phyloP scores from a whole-genome alignment of 768 basidiomycete species.

The Lactarius deliciosus region DNA sequence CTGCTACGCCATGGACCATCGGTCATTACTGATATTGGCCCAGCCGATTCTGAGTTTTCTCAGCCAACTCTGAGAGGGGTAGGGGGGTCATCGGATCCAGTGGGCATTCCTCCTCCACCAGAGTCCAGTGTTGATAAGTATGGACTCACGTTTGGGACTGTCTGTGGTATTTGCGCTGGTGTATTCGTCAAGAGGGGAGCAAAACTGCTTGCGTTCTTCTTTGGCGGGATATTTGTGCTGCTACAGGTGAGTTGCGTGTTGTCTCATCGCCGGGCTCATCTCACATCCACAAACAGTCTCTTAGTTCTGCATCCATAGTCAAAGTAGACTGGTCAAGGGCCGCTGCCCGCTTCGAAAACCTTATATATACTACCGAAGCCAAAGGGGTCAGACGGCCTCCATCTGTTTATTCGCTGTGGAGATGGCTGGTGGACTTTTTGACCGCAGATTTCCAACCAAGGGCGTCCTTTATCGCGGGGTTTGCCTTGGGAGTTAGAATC shows the following conservation, averaged over 20 bases:
- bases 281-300: slow-evolving; percentile 54
- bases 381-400: slow-evolving; percentile 57
- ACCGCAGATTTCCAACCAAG: slow-evolving; percentile 91
- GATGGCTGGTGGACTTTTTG: slow-evolving; percentile 72
- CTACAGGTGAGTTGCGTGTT: slow-evolving; percentile 63
- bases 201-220: slow-evolving; percentile 72
- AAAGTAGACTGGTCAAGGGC: slow-evolving; percentile 78
- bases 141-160: slow-evolving; percentile 86
- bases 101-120: slow-evolving; percentile 53
- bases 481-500: slow-evolving; percentile 76
- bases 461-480: slow-evolving; percentile 84
- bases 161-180: slow-evolving; percentile 85
- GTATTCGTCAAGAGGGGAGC: slow-evolving; percentile 96
- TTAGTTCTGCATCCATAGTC: slow-evolving; percentile 69
- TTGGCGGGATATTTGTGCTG: slow-evolving; percentile 90
- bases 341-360: slow-evolving; percentile 64
- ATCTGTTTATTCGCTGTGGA: slow-evolving; percentile 63
- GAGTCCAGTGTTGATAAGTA: slow-evolving; percentile 73
- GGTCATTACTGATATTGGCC: not conserved
- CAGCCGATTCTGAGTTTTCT: not conserved
- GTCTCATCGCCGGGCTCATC: not conserved
- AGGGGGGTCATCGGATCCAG: not conserved
- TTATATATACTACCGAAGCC: slow-evolving; percentile 65
- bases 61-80: slow-evolving; percentile 8
- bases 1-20: not conserved